Evolutionary conservation across 371 early-diverging fungal species (phyloP).

Genomic region (Mucor piriformis): DNA sequence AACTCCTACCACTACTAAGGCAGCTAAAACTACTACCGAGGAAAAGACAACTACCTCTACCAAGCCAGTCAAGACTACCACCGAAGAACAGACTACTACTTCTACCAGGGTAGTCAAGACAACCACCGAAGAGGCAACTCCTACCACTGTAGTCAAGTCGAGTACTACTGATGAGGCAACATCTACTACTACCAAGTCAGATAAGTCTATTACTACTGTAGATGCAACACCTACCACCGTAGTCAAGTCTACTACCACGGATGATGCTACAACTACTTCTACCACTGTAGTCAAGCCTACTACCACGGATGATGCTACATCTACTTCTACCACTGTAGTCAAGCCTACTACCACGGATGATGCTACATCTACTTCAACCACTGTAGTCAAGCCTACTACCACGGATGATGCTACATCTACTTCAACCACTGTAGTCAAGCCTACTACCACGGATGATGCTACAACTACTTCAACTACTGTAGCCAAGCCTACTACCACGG

Average conservation of each 20-base stretch:
- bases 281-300: neutral
- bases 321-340: too few species aligned
- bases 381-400: too few species aligned
- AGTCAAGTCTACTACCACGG: conserved; percentile 3
- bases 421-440: too few species aligned
- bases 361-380: too few species aligned
- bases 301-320: neutral
- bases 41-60: neutral
- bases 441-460: too few species aligned
- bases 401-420: too few species aligned
- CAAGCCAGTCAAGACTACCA: conserved; percentile 4
- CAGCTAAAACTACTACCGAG: neutral
- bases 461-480: too few species aligned
- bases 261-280: conserved; percentile 1
- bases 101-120: conserved; percentile 8
- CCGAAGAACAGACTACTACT: conserved; percentile 8
- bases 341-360: conserved; percentile 3
- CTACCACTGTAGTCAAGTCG: conserved; percentile 4
- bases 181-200: neutral
- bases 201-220: conserved; percentile 12
- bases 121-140: neutral
- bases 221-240: conserved; percentile 7
- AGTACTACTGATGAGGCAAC: conserved; percentile 4
- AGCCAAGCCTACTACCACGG: too few species aligned
- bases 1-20: conserved; percentile 1